Evolutionary conservation across 306 rosid species (phyloP), one percentile per base, ranked within the genome.

Genomic region (Acacia crassicarpa): DNA sequence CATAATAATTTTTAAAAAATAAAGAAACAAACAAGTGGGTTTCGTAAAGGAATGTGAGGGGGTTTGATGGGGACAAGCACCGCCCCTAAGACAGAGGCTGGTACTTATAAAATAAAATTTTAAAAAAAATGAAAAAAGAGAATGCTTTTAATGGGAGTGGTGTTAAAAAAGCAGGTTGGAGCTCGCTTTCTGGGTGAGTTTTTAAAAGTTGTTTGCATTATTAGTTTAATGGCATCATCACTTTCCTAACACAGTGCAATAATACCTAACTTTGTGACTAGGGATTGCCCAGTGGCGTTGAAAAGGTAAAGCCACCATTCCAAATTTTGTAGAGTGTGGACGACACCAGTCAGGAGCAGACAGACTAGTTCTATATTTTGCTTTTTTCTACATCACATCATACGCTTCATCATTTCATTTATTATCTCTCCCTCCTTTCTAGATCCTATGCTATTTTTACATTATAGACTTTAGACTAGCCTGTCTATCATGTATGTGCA

Each of bases 51-150:
- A 83, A 74, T 32, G 80, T 20, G 62, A 11, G 78, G 49, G 49
- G 16, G 14, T 48, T 12, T 86, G 97, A 92, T 90, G 74, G 85
- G 74, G 92, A 92, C 89, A 77, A 79, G 75, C 88, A 87, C 92
- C 88, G 51, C 76, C 87, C 80, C 67, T 22, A 33, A 80, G 67
- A 73, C 14, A 58, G 82, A 63, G 88, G 89, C 80, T 66, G 72
- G 79, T 77, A 86, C 82, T 72, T 79, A 25, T 8, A 13, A 25
- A 22, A 61, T 8, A n/a, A 2, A n/a, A n/a, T n/a, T n/a, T n/a
- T n/a, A n/a, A n/a, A n/a, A n/a, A 22, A 2, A 17, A 19, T 19
- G 2, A 8, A 54, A 56, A 56, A 58, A 54, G 27, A 22, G 51
- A 65, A 43, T 83, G 81, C 81, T 48, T 74, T 83, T 66, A 2